Evolutionary conservation across 495 filamentous ascomycete species (phyloP).

Genomic region (Penicillium waksmanii): DNA sequence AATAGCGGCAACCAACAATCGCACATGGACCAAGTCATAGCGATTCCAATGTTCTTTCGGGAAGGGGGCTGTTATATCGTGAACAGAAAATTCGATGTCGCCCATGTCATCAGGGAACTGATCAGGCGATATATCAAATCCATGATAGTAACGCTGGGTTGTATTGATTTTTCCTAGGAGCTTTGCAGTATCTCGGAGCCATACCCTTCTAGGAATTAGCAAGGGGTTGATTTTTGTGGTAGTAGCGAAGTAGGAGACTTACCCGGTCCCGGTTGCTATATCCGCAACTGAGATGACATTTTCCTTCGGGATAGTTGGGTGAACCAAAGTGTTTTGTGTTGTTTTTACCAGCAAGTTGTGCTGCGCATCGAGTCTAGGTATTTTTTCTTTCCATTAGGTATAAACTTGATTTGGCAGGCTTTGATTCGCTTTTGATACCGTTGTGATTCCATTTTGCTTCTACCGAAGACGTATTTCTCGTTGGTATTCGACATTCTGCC

Average conservation of each 20-base stretch:
- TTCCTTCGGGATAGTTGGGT: constrained; percentile 21
- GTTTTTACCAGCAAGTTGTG: constrained; percentile 20
- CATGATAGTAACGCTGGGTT: constrained; percentile 13
- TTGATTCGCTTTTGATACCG: constrained; percentile 2
- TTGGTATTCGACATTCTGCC: not conserved
- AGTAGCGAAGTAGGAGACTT: not conserved
- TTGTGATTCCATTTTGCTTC: constrained; percentile 10
- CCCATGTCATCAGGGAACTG: constrained; percentile 20
- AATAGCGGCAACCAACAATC: constrained; percentile 24
- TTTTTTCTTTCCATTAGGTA: not conserved
- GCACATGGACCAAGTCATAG: constrained; percentile 32
- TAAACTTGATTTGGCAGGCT: too few relatives aligned
- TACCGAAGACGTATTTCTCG: constrained; percentile 17
- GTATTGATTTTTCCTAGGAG: not conserved
- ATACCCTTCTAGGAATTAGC: constrained; percentile 12
- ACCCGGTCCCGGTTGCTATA: constrained; percentile 32
- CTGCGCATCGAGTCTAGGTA: constrained; percentile 23
- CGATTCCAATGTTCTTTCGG: constrained; percentile 14
- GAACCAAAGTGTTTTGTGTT: constrained; percentile 20
- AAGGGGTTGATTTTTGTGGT: too few relatives aligned
- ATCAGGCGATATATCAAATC: constrained; percentile 29
- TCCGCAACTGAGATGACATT: constrained; percentile 25
- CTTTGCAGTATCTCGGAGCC: constrained; percentile 25
- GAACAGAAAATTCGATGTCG: constrained; percentile 12
- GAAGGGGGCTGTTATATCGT: constrained; percentile 30